Evolutionary conservation across 257 asterid genomes (phyloP).

Genomic region (Fraxinus americana): DNA sequence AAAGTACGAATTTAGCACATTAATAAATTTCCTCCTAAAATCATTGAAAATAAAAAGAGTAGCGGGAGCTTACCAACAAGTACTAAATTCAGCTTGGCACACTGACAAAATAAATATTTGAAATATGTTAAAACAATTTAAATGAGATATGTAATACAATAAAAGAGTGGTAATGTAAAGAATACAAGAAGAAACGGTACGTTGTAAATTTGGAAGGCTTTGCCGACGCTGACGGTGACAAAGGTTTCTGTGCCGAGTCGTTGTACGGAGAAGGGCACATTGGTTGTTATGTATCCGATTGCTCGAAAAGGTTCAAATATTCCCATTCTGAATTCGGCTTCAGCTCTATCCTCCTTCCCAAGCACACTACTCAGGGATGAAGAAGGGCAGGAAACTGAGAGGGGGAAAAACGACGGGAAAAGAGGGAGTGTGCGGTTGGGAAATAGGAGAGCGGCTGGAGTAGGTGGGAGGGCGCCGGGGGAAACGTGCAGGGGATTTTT

Average conservation of each 20-base stretch:
- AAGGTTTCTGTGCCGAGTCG: slow-evolving; percentile 91
- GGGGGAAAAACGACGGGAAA: no score
- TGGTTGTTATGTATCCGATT: slow-evolving; percentile 71
- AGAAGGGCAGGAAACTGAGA: no score
- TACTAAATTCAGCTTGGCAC: slow-evolving; percentile 85
- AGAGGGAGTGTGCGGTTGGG: no score
- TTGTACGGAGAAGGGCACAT: slow-evolving; percentile 81
- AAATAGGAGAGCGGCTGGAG: no score
- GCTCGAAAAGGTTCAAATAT: slow-evolving; percentile 86
- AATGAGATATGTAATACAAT: background rate
- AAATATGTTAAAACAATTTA: slow-evolving; percentile 23
- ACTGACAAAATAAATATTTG: slow-evolving; percentile 40
- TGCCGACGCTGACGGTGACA: slow-evolving; percentile 89
- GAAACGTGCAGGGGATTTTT: no score
- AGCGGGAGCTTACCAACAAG: slow-evolving; percentile 69
- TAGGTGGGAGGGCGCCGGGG: no score
- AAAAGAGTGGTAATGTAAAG: background rate
- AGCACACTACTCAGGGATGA: no score
- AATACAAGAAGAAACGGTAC: slow-evolving; percentile 31
- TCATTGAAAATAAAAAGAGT: background rate
- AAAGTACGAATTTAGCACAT: no score
- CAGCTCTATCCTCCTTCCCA: background rate
- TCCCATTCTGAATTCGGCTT: slow-evolving; percentile 38
- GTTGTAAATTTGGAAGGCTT: slow-evolving; percentile 85
- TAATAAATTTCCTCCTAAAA: background rate